Evolutionary conservation across 345 rosid genomes (phyloP), one percentile per base, ranked within the genome.

Genomic region (Firmiana major): DNA sequence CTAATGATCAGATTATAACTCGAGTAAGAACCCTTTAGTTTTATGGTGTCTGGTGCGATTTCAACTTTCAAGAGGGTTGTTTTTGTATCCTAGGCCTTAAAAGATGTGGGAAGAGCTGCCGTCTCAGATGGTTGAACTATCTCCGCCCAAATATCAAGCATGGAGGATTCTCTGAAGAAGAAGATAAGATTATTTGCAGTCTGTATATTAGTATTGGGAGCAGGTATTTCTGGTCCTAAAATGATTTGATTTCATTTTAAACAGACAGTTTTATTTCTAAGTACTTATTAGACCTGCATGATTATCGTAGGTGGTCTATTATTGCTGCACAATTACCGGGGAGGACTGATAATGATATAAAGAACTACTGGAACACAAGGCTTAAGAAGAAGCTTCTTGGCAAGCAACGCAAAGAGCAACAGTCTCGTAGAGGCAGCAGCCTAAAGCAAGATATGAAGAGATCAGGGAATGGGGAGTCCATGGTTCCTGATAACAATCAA

Each of bases 41-140:
- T 48, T 1, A 19, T 26, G 58, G 28, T 51, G 4, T 71, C 45
- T 71, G 16, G 9, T 31, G 43, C 1, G 75, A 31, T 28, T 16
- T 46, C 17, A 0, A 70, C 19, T 28, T 16, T 46, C 17, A 0
- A 70, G 46, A 6, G 38, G 1, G 1, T 16, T 48, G 13, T 21
- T 28, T 49, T 53, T 38, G n/a, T 48, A 36, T 22, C 71, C 74
- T 71, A 90, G 94, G 94, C 68, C 88, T 88, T 12, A 90, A 82
- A 80, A 79, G 94, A 78, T 90, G 94, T 24, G 92, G 94, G 71
- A 90, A 90, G 86, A 90, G 94, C 65, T 90, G 94, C 80, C 87
- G 94, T 28, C 83, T 90, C 0, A 83, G 94, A 66, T 90, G 94
- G 94, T 79, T 90, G 13, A 90, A 90, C 77, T 90, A 90, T 81